Conservation (phyloP, 345 rosid species). For the Cochlearia excelsa region DNA sequence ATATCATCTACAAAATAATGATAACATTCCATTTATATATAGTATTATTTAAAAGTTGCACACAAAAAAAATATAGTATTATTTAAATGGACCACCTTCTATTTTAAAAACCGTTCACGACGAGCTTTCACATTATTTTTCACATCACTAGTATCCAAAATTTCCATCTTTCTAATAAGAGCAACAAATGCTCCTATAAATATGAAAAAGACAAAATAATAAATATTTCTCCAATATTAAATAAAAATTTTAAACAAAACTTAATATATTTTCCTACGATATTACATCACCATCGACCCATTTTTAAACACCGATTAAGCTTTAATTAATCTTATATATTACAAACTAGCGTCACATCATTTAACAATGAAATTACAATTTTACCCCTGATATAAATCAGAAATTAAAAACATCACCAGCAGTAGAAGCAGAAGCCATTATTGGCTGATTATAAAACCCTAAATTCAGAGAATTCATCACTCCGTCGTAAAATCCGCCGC, state of each 20-base stretch:
- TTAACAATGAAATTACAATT: background rate
- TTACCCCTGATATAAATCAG: constrained; percentile 10
- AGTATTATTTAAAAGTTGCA: too few relatives aligned
- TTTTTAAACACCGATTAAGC: background rate
- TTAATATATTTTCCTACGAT: too few relatives aligned
- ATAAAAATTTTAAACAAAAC: too few relatives aligned
- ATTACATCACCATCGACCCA: background rate
- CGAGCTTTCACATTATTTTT: constrained; percentile 34
- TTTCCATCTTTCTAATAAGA: constrained; percentile 19
- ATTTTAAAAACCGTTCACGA: constrained; percentile 24
- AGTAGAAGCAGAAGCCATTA: constrained; percentile 52
- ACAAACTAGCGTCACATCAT: constrained; percentile 9
- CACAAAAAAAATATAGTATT: background rate
- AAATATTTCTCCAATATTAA: constrained; percentile 5
- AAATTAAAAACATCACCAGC: constrained; percentile 29
- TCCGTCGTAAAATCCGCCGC: constrained; percentile 22
- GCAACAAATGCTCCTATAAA: constrained; percentile 20
- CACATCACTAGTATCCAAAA: constrained; percentile 27
- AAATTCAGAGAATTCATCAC: constrained; percentile 41
- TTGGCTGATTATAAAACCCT: constrained; percentile 56
- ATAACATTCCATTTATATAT: constrained; percentile 9
- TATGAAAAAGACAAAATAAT: constrained; percentile 23
- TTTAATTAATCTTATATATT: constrained; percentile 4
- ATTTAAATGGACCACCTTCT: constrained; percentile 22
- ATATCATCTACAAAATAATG: constrained; percentile 4